Evolutionary conservation across 2,329 filamentous ascomycete genomes (phyloP).

Genomic region (Fusarium sp.): DNA sequence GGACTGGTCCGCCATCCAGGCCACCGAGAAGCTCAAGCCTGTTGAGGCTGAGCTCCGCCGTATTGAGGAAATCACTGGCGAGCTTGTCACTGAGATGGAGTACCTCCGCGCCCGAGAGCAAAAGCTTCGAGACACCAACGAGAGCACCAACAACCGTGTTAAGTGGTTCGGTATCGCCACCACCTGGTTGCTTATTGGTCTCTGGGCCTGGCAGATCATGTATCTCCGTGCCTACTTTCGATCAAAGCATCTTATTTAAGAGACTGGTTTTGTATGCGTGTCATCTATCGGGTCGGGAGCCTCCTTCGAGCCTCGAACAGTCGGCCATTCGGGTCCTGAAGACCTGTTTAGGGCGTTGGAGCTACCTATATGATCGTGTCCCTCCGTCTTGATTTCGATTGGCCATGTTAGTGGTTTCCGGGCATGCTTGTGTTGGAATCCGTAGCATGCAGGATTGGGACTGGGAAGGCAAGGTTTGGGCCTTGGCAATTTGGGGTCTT

Average conservation of each 20-base stretch:
- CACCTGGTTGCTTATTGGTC: constrained; percentile 86
- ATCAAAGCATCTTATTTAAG: constrained; percentile 56
- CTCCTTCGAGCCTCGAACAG: constrained; percentile 9
- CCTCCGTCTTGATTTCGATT: constrained; percentile 12
- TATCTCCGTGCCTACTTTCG: constrained; percentile 98
- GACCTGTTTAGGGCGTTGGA: constrained; percentile 1
- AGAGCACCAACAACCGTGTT: constrained; percentile 98
- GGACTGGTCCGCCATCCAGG: constrained; percentile 97
- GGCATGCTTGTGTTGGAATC: constrained; percentile 43
- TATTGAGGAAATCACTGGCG: constrained; percentile 88
- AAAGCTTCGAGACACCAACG: constrained; percentile 97
- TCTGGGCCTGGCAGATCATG: constrained; percentile 97
- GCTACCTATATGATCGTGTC: not conserved
- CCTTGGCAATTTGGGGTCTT: constrained; percentile 18
- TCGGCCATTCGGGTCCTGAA: constrained; percentile 6
- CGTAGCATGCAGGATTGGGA: constrained; percentile 39
- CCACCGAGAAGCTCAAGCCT: constrained; percentile 96
- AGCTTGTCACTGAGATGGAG: constrained; percentile 95
- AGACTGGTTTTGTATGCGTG: constrained; percentile 28
- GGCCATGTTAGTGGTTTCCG: constrained; percentile 33
- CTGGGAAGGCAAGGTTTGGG: constrained; percentile 30
- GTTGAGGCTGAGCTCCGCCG: constrained; percentile 93
- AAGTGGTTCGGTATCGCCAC: constrained; percentile 98
- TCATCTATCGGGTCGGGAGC: constrained; percentile 8
- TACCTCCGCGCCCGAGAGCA: constrained; percentile 91